phyloP scores from a whole-genome alignment of 2,329 filamentous ascomycete genomes.

The Meredithiella fracta region DNA sequence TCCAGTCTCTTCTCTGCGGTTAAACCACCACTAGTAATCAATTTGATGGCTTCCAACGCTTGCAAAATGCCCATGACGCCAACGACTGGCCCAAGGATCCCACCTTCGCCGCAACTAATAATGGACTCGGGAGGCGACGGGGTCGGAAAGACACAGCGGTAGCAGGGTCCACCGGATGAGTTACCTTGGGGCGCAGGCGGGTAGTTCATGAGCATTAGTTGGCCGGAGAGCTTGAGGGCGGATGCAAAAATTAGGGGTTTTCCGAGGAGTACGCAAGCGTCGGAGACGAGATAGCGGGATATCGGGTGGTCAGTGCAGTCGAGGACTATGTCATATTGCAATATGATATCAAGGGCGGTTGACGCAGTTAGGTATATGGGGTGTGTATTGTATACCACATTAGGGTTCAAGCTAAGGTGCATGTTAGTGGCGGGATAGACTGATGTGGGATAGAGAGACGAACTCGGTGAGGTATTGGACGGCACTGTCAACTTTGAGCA shows the following conservation, averaged over 20 bases:
- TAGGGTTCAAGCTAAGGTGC: conserved; percentile 47
- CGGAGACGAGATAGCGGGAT: conserved; percentile 81
- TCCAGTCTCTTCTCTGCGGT: neutral
- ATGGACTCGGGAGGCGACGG: conserved; percentile 74
- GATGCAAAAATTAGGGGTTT: conserved; percentile 81
- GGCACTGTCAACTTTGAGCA: conserved; percentile 67
- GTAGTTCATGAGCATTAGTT: conserved; percentile 75
- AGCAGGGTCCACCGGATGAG: conserved; percentile 59
- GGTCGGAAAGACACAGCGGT: conserved; percentile 79
- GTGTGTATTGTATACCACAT: conserved; percentile 47
- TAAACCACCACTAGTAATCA: conserved; percentile 36
- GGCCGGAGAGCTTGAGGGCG: conserved; percentile 74
- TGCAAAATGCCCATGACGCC: conserved; percentile 87
- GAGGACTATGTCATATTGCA: conserved; percentile 64
- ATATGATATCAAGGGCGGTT: conserved; percentile 50
- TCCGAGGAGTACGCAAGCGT: conserved; percentile 62
- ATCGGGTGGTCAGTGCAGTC: conserved; percentile 93
- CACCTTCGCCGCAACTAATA: conserved; percentile 78
- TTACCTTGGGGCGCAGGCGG: conserved; percentile 46
- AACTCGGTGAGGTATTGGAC: conserved; percentile 41
- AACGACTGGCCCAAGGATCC: conserved; percentile 81
- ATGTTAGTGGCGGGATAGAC: neutral
- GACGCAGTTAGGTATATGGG: conserved; percentile 47
- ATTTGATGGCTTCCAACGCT: conserved; percentile 72
- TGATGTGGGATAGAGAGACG: conserved; percentile 14